Evolutionary conservation across 2,329 filamentous ascomycete genomes (phyloP), one percentile per base, ranked within the genome.

Genomic region (Sphaceloma murrayae): DNA sequence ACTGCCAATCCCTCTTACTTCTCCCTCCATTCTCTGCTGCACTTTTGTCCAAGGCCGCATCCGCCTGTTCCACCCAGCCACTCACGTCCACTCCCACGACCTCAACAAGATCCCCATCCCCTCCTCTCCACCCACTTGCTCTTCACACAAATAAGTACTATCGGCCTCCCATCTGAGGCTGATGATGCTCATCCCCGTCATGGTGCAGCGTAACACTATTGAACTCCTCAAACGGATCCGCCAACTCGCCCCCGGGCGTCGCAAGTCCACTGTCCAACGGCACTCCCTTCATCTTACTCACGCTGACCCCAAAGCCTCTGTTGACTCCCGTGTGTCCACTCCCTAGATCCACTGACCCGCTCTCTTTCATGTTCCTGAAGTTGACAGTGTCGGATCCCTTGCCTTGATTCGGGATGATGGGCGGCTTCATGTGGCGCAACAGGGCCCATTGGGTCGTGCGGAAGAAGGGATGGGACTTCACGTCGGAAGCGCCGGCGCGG

Each of bases 201-300:
- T 98, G 91, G 63, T 96, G 89, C 49, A 98, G 70, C 40, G 91
- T 98, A 31, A 98, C 88, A 60, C 86, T 94, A 70, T 96, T 98
- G 66, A 98, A 98, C 63, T 96, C 91, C 64, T 95, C 85, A 60
- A 98, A 98, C 1, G 91, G 91, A 72, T 98, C 91, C 3, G 77
- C 72, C 27, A 81, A 58, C 59, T 95, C 89, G 27, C 74, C 83
- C 33, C 83, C 85, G 1, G 89, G 89, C 2, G 89, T 96, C 2
- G 82, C 77, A 43, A 94, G 70, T 1, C 85, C 85, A 32, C 82
- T 89, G 58, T 94, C 87, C 49, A 94, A 68, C 6, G 87, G 86
- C 9, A 94, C 85, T 2, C 87, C 86, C 65, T 85, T 86, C 49
- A 76, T 62, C 58, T 59, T 60, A 40, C 52, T 60, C 18, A 52